Base-by-base conservation (phyloP, 306 rosid species). In the Sicyos edulis region DNA sequence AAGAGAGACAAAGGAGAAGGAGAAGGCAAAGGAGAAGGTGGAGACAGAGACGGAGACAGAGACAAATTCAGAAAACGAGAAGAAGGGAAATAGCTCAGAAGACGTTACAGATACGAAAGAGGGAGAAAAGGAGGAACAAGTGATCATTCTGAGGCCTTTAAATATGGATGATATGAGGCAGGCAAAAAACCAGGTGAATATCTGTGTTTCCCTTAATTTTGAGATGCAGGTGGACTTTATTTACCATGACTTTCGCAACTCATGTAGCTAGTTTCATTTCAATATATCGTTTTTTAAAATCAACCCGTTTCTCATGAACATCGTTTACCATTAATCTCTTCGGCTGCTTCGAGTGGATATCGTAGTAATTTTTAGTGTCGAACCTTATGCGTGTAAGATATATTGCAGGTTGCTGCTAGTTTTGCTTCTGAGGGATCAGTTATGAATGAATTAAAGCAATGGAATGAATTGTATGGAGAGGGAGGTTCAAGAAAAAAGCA, bases 401-500 rank as follows among this genome's bases (percentile, higher is more conserved):
- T 9, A 14, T 73, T 66, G 62, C 79, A 92, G 98, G 95, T 90
- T 37, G 96, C 98, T 21, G 92, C 98, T n/a, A 93, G 98, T 86
- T 90, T 90, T 67, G 91, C 97, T 1, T 10, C 90, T 1, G 98
- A 93, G 78, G 96, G 97, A 76, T 81, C 97, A 5, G 82, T 87
- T n/a, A 93, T 93, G 98, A 79, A 56, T 29, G 96, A 93, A 87
- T 82, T 93, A 80, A 87, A 88, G 83, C 95, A 88, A 63, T 93
- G 98, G 98, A 93, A 93, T 49, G 98, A 90, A 0, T 74, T 87
- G 55, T 90, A 87, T 26, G 98, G 98, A 57, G 98, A 90, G 81
- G 98, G 98, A 4, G 97, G 98, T 79, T 86, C 97, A 72, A 87
- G 98, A 78, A 93, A 93, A 88, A 90, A 88, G 83, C 87, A 93